phyloP scores from a whole-genome alignment of 2,329 filamentous ascomycete genomes.

The Paramyrothecium sp. region DNA sequence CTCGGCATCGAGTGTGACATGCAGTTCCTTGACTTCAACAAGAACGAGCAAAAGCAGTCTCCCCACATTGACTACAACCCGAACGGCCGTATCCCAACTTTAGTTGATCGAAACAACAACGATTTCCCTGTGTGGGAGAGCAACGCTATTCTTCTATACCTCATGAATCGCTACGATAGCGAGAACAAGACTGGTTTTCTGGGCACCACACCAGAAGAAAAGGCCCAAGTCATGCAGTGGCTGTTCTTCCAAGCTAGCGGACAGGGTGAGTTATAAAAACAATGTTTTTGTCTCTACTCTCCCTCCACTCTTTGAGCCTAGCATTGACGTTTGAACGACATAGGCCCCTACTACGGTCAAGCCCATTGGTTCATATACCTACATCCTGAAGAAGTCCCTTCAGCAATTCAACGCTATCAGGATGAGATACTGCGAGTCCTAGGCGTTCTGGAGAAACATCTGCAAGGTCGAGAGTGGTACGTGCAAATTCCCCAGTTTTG shows the following conservation, averaged over 20 bases:
- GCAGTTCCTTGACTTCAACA: constrained; percentile 1
- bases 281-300: too few species aligned
- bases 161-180: constrained; percentile 1
- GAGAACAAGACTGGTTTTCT: constrained; percentile 1
- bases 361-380: constrained; percentile 1
- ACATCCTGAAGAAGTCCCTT: constrained; percentile 1
- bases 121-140: constrained; percentile 1
- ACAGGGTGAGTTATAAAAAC: background rate
- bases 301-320: background rate
- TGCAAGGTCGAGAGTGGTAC: background rate
- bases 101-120: constrained; percentile 1
- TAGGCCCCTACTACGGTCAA: constrained; percentile 1
- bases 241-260: constrained; percentile 2
- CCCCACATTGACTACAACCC: constrained; percentile 1
- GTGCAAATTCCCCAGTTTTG: background rate
- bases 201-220: background rate
- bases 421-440: background rate
- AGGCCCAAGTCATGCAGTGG: constrained; percentile 1
- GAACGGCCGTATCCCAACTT: constrained; percentile 1
- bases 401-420: constrained; percentile 1
- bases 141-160: constrained; percentile 1
- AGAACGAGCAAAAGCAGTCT: background rate
- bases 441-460: background rate
- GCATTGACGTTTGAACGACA: background rate
- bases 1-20: background rate